These are phyloP conservation scores for Phytophthora europaea DNA, from an alignment of 352 stramenopile genomes.

Conservation along the genomic window DNA sequence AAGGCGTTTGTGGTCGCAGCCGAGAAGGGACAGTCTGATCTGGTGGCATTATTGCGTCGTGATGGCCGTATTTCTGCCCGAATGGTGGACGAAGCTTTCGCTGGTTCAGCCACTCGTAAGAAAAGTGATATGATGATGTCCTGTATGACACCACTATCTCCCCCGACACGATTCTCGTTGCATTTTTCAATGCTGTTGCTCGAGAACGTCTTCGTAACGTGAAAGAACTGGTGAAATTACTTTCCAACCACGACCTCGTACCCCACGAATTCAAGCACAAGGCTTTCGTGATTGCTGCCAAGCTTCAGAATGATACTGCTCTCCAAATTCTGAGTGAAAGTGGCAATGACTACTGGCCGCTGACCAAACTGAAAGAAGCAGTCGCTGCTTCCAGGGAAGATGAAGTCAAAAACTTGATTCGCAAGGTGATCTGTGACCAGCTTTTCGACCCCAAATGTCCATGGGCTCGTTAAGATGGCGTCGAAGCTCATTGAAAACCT, in stretches of 20 bases:
- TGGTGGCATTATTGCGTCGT: background rate
- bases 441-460: conserved; percentile 1
- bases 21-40: background rate
- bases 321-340: background rate
- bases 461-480: background rate
- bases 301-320: background rate
- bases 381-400: background rate
- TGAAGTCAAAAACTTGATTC: background rate
- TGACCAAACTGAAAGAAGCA: background rate
- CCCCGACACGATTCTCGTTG: background rate
- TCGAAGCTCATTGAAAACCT: background rate
- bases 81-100: background rate
- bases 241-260: background rate
- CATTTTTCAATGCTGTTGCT: background rate
- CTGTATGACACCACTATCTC: background rate
- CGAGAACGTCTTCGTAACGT: background rate
- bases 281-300: background rate
- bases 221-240: background rate
- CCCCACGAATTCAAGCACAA: background rate
- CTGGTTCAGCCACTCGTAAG: background rate
- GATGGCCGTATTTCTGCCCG: background rate
- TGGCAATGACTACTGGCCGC: background rate
- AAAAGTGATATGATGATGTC: background rate
- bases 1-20: background rate
- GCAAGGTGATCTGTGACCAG: background rate